These are phyloP conservation scores for Cicer arietinum DNA, from an alignment of 306 rosid genomes.

Conservation along the genomic window DNA sequence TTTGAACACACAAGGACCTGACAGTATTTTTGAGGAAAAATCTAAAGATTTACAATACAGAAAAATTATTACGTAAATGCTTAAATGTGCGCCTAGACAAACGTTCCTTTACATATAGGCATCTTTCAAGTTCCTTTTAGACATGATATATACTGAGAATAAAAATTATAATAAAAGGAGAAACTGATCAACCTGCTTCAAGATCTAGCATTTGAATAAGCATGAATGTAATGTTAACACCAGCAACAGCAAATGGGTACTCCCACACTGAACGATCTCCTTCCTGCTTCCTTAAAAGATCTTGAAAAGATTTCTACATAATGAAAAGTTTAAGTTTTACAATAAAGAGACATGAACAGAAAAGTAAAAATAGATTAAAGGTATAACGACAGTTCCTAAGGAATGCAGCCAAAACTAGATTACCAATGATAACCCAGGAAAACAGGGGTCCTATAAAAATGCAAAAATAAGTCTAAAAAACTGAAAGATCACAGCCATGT, in stretches of 20 bases:
- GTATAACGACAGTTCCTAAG: background rate
- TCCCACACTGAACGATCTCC: slow-evolving; percentile 99
- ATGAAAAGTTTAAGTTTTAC: slow-evolving; percentile 42
- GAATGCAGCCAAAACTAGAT: slow-evolving; percentile 19
- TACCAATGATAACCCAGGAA: slow-evolving; percentile 10
- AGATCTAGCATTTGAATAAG: slow-evolving; percentile 98
- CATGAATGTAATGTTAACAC: slow-evolving; percentile 98
- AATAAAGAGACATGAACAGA: slow-evolving; percentile 20
- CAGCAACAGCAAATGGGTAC: slow-evolving; percentile 99
- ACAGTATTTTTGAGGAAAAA: background rate
- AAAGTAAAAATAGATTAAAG: slow-evolving; percentile 31
- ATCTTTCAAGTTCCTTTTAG: slow-evolving; percentile 13
- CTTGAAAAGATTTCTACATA: slow-evolving; percentile 92
- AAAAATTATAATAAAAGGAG: slow-evolving; percentile 24
- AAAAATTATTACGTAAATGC: slow-evolving; percentile 17
- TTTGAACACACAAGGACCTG: slow-evolving; percentile 5
- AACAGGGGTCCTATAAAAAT: slow-evolving; percentile 5
- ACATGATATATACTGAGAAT: slow-evolving; percentile 29
- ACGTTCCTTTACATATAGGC: slow-evolving; percentile 7
- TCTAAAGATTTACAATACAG: background rate
- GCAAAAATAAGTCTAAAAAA: slow-evolving; percentile 13
- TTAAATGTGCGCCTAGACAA: slow-evolving; percentile 19
- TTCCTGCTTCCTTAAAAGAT: slow-evolving; percentile 94
- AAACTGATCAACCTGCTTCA: slow-evolving; percentile 79
- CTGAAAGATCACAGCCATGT: slow-evolving; percentile 16